phyloP scores from a whole-genome alignment of 805 yeast genomes.

The Komagataella pseudopastoris region DNA sequence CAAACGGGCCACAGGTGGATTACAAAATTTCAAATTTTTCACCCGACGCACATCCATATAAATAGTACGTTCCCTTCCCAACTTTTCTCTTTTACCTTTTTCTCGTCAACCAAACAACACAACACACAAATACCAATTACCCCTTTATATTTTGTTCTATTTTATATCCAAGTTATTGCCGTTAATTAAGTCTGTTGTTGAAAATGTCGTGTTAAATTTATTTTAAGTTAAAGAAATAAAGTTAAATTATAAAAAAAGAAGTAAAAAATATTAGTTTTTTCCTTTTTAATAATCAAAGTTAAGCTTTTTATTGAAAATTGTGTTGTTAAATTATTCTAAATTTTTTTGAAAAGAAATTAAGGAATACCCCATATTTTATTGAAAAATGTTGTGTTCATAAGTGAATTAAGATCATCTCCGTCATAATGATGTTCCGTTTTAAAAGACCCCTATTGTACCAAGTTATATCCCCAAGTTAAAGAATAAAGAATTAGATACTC shows the following conservation, averaged over 20 bases:
- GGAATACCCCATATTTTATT: background rate
- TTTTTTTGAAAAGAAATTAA: constrained; percentile 1
- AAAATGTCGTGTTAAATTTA: constrained; percentile 6
- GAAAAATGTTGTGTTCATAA: constrained; percentile 1
- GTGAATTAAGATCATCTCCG: background rate
- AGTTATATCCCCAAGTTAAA: background rate
- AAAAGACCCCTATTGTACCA: background rate
- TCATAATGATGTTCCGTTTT: background rate
- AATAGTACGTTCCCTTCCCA: background rate
- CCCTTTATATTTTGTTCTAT: constrained; percentile 10
- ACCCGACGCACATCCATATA: background rate
- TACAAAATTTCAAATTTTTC: background rate
- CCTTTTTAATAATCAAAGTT: background rate
- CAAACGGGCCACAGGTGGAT: background rate
- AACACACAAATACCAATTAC: constrained; percentile 1
- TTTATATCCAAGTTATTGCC: constrained; percentile 9
- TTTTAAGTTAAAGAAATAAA: background rate
- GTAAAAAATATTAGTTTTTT: background rate
- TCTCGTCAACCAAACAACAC: constrained; percentile 4
- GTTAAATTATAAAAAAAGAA: background rate
- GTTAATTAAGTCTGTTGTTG: background rate
- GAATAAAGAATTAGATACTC: constrained; percentile 1
- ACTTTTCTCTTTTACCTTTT: constrained; percentile 4
- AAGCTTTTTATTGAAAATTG: background rate
- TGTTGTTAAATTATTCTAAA: background rate